These are phyloP conservation scores for Ophiostoma australiae DNA, from an alignment of 2,329 filamentous ascomycete species.

Conservation along the genomic window DNA sequence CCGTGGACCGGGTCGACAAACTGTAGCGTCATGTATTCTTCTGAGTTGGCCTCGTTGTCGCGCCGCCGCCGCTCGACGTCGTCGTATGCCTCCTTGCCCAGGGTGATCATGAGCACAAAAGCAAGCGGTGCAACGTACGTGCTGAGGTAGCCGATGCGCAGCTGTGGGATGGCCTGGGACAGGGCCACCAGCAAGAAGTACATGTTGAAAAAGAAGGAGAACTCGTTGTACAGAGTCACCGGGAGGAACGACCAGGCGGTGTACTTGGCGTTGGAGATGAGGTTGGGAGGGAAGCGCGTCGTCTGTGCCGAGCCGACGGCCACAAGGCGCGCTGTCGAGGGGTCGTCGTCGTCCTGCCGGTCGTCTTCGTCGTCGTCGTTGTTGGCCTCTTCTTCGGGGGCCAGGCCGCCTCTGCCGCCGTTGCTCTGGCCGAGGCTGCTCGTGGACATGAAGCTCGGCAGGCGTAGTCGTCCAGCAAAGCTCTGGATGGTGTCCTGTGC, in stretches of 20 bases:
- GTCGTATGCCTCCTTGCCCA: slow-evolving; percentile 93
- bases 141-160: slow-evolving; percentile 89
- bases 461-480: slow-evolving; percentile 49
- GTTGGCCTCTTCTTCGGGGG: slow-evolving; percentile 31
- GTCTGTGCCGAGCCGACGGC: slow-evolving; percentile 69
- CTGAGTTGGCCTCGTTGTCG: slow-evolving; percentile 91
- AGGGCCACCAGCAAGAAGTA: slow-evolving; percentile 95
- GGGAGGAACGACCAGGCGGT: slow-evolving; percentile 92
- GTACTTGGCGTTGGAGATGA: slow-evolving; percentile 96
- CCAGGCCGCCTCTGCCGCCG: slow-evolving; percentile 35
- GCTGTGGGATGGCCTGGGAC: slow-evolving; percentile 82
- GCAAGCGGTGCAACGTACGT: slow-evolving; percentile 90
- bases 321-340: slow-evolving; percentile 67
- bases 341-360: slow-evolving; percentile 50
- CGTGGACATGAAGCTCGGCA: slow-evolving; percentile 63
- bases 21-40: slow-evolving; percentile 72
- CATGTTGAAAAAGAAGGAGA: slow-evolving; percentile 99
- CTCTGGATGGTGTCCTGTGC: slow-evolving; percentile 41
- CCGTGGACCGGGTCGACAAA: slow-evolving; percentile 55
- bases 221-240: slow-evolving; percentile 93
- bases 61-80: slow-evolving; percentile 81
- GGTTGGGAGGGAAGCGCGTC: slow-evolving; percentile 78
- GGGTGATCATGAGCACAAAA: slow-evolving; percentile 85
- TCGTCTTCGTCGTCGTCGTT: slow-evolving; percentile 46
- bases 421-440: slow-evolving; percentile 27